Percentiles rank a stretch among this genome's conserved stretches.
Conservation (phyloP, 139 green algal genomes). For the Chlamydomonas sphaeroides region DNA sequence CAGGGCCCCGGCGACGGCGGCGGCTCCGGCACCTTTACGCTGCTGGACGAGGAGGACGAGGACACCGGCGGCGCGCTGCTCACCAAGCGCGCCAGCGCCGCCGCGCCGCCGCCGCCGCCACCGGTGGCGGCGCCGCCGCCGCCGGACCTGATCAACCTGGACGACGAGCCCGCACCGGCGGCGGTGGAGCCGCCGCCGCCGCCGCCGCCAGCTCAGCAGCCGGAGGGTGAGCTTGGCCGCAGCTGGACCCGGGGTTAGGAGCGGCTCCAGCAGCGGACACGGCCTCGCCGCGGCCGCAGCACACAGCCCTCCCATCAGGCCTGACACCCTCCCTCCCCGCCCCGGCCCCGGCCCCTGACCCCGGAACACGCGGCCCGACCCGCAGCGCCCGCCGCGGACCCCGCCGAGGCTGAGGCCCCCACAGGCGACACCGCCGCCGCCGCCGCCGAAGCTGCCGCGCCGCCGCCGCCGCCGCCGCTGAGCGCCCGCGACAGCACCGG, state of each 20-base stretch:
- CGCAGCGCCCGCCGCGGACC: not conserved
- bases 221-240: too few species aligned
- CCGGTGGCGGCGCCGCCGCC: not conserved
- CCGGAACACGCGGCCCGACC: not conserved
- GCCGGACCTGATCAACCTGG: slow-evolving; percentile 28
- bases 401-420: not conserved
- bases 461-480: not conserved
- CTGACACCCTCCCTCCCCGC: too few species aligned
- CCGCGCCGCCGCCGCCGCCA: not conserved
- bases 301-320: too few species aligned
- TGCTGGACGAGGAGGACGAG: slow-evolving; percentile 29
- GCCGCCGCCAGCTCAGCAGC: too few species aligned
- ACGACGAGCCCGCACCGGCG: not conserved
- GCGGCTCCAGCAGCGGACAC: too few species aligned
- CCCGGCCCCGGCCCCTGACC: not conserved
- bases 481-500: not conserved
- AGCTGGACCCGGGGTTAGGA: not conserved
- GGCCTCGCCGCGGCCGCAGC: too few species aligned
- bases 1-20: not conserved
- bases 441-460: not conserved
- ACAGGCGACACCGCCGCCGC: not conserved
- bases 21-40: slow-evolving; percentile 3
- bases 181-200: not conserved
- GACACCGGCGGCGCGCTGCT: slow-evolving; percentile 10
- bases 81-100: not conserved